Evolutionary conservation across 129 eudicot species (phyloP), one percentile per base, ranked within the genome.

Genomic region (Sambucus nigra): DNA sequence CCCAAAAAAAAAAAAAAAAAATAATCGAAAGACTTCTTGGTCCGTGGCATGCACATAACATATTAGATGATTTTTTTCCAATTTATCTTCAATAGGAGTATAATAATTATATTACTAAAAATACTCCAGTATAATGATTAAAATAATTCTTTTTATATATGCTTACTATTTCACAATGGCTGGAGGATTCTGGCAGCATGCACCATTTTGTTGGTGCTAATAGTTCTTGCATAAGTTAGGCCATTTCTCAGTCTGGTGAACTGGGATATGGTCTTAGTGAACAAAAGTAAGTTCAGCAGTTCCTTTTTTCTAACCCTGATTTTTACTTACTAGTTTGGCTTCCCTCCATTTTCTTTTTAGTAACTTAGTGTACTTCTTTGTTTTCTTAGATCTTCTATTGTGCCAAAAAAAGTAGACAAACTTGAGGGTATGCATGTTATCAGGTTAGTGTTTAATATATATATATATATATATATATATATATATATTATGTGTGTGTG

Each of bases 371-470:
- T 60, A 7, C 28, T 25, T 44, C 60, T 59, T 23, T 39, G 54
- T 25, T 53, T 65, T 63, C 12, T n/a, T 72, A 91, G 99, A 44
- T 76, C 99, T 66, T 86, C 94, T 68, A 73, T 95, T 23, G 61
- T 70, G 48, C 94, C 95, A 0, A 86, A 91, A 55, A 91, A 91
- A 45, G 98, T 91, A 11, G 95, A 85, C 21, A 61, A 67, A 49
- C 79, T 91, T 8, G 95, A 91, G 71, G 99, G 95, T 57, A 91
- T 91, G 95, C 99, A 86, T 79, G 99, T 86, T 57, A 64, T 91
- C 69, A 86, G 91, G 99, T 91, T 28, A 15, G 86, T 73, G 23
- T 20, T 17, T 4, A 38, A 14, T 12, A 31, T 0, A 57, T 23
- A 7, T 17, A 51, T 33, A 29, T 11, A 14, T 33, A 18, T 27